phyloP scores from a whole-genome alignment of 1,284 basidiomycete genomes.

The Coriolopsis trogii region DNA sequence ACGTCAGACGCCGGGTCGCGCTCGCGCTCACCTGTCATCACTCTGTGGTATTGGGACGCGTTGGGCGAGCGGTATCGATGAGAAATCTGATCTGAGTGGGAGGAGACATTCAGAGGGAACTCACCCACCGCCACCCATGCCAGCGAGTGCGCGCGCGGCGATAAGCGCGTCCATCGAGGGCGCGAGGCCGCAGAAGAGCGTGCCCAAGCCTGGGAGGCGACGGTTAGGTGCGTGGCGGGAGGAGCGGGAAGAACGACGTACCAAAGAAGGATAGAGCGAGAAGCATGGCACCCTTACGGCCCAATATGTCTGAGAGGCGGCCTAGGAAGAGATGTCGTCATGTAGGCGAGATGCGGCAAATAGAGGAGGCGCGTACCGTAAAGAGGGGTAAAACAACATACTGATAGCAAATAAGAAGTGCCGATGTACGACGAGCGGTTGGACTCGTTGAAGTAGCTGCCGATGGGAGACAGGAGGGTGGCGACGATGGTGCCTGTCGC shows the following conservation, averaged over 20 bases:
- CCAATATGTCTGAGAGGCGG: conserved; percentile 85
- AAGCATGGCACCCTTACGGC: conserved; percentile 84
- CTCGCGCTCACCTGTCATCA: conserved; percentile 73
- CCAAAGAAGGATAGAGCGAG: conserved; percentile 82
- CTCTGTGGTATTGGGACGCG: conserved; percentile 47
- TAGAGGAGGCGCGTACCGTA: conserved; percentile 59
- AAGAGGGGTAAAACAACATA: conserved; percentile 90
- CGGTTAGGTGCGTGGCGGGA: conserved; percentile 6
- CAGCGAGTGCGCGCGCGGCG: conserved; percentile 79
- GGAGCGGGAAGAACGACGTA: conserved; percentile 35
- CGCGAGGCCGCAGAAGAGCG: conserved; percentile 80
- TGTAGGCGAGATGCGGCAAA: neutral
- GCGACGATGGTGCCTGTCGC: conserved; percentile 73
- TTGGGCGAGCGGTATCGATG: conserved; percentile 3
- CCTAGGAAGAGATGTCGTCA: conserved; percentile 45
- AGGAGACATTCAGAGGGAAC: conserved; percentile 31
- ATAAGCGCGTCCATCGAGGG: conserved; percentile 86
- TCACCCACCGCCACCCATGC: conserved; percentile 90
- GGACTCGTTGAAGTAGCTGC: conserved; percentile 77
- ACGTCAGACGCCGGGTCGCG: conserved; percentile 24
- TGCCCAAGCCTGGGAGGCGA: conserved; percentile 65
- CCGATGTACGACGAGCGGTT: conserved; percentile 86
- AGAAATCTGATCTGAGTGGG: conserved; percentile 20
- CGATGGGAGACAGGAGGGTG: conserved; percentile 77
- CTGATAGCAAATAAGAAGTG: conserved; percentile 84